Base-by-base conservation (phyloP, 345 rosid species). In the Microthlaspi erraticum region DNA sequence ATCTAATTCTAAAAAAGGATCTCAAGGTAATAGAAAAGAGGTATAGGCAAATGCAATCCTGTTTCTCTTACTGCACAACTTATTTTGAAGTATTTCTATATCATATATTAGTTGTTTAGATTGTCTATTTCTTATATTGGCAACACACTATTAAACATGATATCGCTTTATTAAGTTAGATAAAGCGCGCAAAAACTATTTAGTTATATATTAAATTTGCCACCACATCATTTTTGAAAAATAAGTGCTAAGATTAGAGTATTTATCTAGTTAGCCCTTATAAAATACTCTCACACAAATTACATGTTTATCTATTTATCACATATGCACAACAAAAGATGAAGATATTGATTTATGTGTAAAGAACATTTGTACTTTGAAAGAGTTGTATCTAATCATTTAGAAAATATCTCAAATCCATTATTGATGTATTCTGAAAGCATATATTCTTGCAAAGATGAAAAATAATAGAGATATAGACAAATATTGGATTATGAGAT, bases 361-460 rank as follows among this genome's bases (percentile, higher is more conserved):
- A 66, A 57, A 48, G 72, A 73, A 58, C 26, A 65, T 39, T 65
- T 38, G 60, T 73, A 73, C 52, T 73, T 73, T 12, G 23, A 59
- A 66, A 74, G 63, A 51, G 52, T n/a, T 52, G 39, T 74, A 33
- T 74, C 55, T 41, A 74, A 50, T 60, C 71, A 56, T 46, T 55
- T 36, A 37, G 18, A 64, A 9, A 8, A n/a, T 48, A 37, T 34
- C 41, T 54, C 59, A 59, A 73, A 42, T 37, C 65, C 59, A 65
- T 48, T 64, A 43, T 42, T 50, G 72, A 66, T 74, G 72, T 66
- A 50, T 59, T 59, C 55, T 50, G 56, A 59, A 60, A 51, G 78
- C 60, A 66, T 66, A 60, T 51, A 51, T 66, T 65, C 71, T 54
- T 64, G 42, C 41, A 64, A 64, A 72, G 67, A 36, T 8, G 20